These are phyloP conservation scores for Fusarium musae DNA, from an alignment of 2,329 filamentous ascomycete species.

Conservation along the genomic window DNA sequence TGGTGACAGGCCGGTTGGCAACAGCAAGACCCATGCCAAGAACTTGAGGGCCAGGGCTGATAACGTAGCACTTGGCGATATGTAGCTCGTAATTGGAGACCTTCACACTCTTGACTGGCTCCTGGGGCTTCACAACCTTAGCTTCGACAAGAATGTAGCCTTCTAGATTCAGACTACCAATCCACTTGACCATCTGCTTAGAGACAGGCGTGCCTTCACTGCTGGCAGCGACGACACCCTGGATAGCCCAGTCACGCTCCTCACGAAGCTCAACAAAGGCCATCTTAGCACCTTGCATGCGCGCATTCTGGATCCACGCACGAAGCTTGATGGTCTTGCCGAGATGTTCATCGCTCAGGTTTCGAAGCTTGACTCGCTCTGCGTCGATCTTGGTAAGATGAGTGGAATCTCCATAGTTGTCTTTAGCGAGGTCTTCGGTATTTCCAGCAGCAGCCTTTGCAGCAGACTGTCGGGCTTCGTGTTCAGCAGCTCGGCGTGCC, in stretches of 20 bases:
- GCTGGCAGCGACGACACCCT: slow-evolving; percentile 79
- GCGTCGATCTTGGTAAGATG: slow-evolving; percentile 67
- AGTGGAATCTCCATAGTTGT: slow-evolving; percentile 81
- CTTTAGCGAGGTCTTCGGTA: slow-evolving; percentile 75
- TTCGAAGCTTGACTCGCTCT: slow-evolving; percentile 68
- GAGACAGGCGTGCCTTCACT: slow-evolving; percentile 73
- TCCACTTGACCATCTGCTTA: slow-evolving; percentile 96
- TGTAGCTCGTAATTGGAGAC: slow-evolving; percentile 87
- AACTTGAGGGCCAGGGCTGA: slow-evolving; percentile 70
- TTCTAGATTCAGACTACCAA: slow-evolving; percentile 78
- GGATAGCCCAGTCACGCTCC: slow-evolving; percentile 79
- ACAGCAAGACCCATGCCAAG: slow-evolving; percentile 68
- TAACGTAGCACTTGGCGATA: slow-evolving; percentile 83
- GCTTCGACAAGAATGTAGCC: slow-evolving; percentile 86
- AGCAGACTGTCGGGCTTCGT: slow-evolving; percentile 76
- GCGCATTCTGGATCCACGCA: slow-evolving; percentile 86
- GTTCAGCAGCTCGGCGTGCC: slow-evolving; percentile 76
- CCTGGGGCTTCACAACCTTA: slow-evolving; percentile 80
- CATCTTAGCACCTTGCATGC: slow-evolving; percentile 91
- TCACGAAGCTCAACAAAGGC: slow-evolving; percentile 88
- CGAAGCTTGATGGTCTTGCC: slow-evolving; percentile 80
- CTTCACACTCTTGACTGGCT: slow-evolving; percentile 88
- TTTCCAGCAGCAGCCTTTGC: slow-evolving; percentile 73
- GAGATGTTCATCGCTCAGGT: slow-evolving; percentile 71
- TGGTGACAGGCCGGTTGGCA: slow-evolving; percentile 65